Evolutionary conservation across 805 yeast species (phyloP).

Genomic region (Metschnikowia dekortorum): DNA sequence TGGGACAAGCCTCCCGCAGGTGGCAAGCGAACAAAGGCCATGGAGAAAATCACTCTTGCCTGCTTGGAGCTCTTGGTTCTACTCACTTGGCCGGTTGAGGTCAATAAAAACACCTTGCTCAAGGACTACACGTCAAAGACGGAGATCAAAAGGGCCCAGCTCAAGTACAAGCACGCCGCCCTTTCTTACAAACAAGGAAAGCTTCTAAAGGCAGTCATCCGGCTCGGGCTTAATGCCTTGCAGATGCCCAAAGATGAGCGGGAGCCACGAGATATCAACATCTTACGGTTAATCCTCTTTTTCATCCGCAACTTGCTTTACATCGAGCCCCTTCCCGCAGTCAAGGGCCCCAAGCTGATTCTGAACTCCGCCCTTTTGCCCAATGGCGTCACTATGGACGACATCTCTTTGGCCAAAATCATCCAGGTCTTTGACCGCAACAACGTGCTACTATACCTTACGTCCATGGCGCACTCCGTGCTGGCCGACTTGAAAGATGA

Average conservation of each 20-base stretch:
- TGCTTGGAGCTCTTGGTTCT: slow-evolving; percentile 77
- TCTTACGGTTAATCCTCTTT: slow-evolving; percentile 65
- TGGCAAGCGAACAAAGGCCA: slow-evolving; percentile 18
- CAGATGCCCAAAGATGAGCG: slow-evolving; percentile 51
- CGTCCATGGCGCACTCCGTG: slow-evolving; percentile 65
- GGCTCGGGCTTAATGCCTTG: slow-evolving; percentile 63
- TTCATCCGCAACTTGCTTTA: slow-evolving; percentile 75
- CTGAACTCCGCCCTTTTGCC: slow-evolving; percentile 45
- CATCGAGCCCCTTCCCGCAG: slow-evolving; percentile 65
- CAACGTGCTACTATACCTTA: slow-evolving; percentile 65
- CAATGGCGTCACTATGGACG: slow-evolving; percentile 54
- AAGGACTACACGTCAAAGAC: slow-evolving; percentile 57
- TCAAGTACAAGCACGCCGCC: slow-evolving; percentile 65
- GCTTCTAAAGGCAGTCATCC: slow-evolving; percentile 62
- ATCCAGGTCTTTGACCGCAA: slow-evolving; percentile 59
- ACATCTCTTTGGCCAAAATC: slow-evolving; percentile 59
- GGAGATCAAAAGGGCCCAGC: slow-evolving; percentile 47
- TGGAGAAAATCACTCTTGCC: slow-evolving; percentile 62
- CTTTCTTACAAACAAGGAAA: slow-evolving; percentile 55
- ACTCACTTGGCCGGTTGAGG: slow-evolving; percentile 78
- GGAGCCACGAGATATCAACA: slow-evolving; percentile 64
- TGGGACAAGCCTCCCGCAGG: slow-evolving; percentile 52
- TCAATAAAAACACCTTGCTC: slow-evolving; percentile 43
- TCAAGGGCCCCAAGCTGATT: slow-evolving; percentile 42
- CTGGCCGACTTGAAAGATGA: slow-evolving; percentile 60